These are phyloP conservation scores for Microsporum canis DNA, from an alignment of 2,329 filamentous ascomycete genomes.

Conservation along the genomic window DNA sequence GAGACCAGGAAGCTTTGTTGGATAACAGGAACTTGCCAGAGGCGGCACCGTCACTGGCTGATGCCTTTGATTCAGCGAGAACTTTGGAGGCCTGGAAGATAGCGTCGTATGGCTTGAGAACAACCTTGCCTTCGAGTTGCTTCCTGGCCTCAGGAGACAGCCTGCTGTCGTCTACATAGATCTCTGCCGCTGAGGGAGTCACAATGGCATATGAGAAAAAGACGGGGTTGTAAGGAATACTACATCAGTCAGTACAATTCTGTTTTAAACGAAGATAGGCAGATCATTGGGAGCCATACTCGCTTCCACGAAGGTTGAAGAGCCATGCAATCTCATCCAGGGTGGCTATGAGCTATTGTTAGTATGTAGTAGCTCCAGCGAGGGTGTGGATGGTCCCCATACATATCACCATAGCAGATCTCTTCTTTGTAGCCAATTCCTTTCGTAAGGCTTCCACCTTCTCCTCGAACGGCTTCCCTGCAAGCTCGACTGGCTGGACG, in stretches of 20 bases:
- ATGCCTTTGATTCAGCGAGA: constrained; percentile 42
- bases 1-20: constrained; percentile 82
- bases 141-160: constrained; percentile 55
- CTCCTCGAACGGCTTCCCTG: constrained; percentile 68
- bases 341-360: constrained; percentile 45
- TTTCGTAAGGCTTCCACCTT: constrained; percentile 84
- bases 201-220: constrained; percentile 95
- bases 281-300: constrained; percentile 38
- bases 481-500: constrained; percentile 58
- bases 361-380: neutral
- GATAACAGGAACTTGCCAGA: constrained; percentile 66
- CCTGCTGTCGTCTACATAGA: constrained; percentile 78
- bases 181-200: constrained; percentile 60
- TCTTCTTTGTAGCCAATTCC: constrained; percentile 82
- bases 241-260: constrained; percentile 19
- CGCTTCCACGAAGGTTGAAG: constrained; percentile 90
- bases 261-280: neutral
- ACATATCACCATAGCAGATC: constrained; percentile 72
- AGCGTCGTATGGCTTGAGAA: constrained; percentile 66
- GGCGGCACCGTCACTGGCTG: constrained; percentile 22
- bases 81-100: constrained; percentile 69
- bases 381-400: constrained; percentile 15
- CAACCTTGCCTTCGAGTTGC: constrained; percentile 59
- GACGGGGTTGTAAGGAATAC: constrained; percentile 92
- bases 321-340: constrained; percentile 96